Evolutionary conservation across 495 filamentous ascomycete genomes (phyloP).

Genomic region (Talaromyces trachyspermus): DNA sequence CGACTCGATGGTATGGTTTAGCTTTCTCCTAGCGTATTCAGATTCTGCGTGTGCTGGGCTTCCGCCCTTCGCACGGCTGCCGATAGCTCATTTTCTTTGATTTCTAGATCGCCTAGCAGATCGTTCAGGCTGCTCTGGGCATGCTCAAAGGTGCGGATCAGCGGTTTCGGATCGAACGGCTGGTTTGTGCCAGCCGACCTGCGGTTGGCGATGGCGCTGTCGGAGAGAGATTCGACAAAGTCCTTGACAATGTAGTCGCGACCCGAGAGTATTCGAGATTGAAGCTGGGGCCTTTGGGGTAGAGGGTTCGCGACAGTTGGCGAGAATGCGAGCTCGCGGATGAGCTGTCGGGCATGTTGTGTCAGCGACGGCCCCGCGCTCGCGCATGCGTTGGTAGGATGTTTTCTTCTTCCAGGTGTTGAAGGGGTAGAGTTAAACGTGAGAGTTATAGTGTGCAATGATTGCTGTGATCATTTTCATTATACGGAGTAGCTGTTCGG

Average conservation of each 20-base stretch:
- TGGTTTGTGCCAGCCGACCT: conserved; percentile 57
- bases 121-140: conserved; percentile 69
- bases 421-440: too few relatives aligned
- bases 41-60: conserved; percentile 80
- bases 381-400: too few relatives aligned
- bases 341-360: conserved; percentile 34
- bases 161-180: conserved; percentile 93
- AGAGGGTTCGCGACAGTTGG: conserved; percentile 51
- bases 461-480: too few relatives aligned
- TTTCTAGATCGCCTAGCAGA: conserved; percentile 79
- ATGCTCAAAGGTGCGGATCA: conserved; percentile 93
- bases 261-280: conserved; percentile 74
- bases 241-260: conserved; percentile 95
- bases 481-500: too few relatives aligned
- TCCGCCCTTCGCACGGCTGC: conserved; percentile 87
- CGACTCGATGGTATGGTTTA: conserved; percentile 82
- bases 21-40: conserved; percentile 78
- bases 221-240: conserved; percentile 89
- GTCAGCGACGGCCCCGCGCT: too few relatives aligned
- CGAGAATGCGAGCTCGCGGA: conserved; percentile 26
- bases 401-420: too few relatives aligned
- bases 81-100: conserved; percentile 79
- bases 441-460: too few relatives aligned
- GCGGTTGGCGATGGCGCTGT: conserved; percentile 70
- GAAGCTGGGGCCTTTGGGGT: conserved; percentile 72